Evolutionary conservation across 106 monocot genomes (phyloP).

Genomic region (Allium sativum): DNA sequence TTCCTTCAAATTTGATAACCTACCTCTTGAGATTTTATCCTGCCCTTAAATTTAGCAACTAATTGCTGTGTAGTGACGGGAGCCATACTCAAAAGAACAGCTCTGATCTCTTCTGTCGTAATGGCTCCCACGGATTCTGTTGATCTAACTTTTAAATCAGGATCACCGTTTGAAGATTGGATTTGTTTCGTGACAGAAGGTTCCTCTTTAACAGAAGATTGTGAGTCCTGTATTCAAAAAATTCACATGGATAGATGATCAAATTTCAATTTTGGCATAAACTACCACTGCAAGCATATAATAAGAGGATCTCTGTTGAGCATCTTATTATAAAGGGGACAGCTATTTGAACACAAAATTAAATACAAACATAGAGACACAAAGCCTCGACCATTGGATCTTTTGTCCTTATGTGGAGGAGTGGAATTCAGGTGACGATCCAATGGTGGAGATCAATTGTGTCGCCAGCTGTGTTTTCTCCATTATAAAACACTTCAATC

Average conservation of each 20-base stretch:
- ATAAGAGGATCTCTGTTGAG: too few species aligned
- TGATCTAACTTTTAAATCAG: slow-evolving; percentile 21
- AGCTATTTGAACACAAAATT: too few species aligned
- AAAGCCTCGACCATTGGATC: too few species aligned
- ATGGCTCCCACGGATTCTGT: slow-evolving; percentile 39
- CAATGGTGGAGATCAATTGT: too few species aligned
- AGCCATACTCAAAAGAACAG: slow-evolving; percentile 46
- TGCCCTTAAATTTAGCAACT: slow-evolving; percentile 69
- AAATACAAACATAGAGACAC: too few species aligned
- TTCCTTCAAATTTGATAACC: not conserved
- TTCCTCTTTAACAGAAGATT: slow-evolving; percentile 53
- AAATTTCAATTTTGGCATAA: too few species aligned
- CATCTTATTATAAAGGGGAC: too few species aligned
- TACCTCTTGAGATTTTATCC: slow-evolving; percentile 64
- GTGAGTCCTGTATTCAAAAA: slow-evolving; percentile 29
- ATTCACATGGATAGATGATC: not conserved
- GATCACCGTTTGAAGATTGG: slow-evolving; percentile 19
- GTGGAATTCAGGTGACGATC: too few species aligned
- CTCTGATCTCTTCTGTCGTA: slow-evolving; percentile 80
- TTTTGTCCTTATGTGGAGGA: too few species aligned
- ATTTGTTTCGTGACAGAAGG: slow-evolving; percentile 28
- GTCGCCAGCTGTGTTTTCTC: too few species aligned
- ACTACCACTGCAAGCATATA: too few species aligned
- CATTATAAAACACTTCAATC: too few species aligned
- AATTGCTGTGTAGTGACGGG: slow-evolving; percentile 86